Base-by-base conservation (phyloP, 345 rosid genomes). In the Populus simonii region DNA sequence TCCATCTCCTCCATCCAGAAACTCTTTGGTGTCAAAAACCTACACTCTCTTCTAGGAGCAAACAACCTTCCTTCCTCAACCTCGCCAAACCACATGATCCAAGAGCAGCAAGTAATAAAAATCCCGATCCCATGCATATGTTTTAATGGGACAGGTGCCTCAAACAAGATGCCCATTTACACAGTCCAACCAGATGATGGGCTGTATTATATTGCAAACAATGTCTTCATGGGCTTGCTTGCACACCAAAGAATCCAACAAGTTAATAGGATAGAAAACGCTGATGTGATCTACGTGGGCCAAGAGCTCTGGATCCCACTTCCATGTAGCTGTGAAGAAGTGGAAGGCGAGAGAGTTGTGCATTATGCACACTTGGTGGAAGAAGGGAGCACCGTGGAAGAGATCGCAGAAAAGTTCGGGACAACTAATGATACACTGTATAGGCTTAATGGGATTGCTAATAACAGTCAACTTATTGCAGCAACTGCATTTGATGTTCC, bases 71-170 rank as follows among this genome's bases (percentile, higher is more conserved):
- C 87, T 17, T 82, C 67, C 72, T 62, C 84, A 55, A 87, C 92
- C n/a, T 12, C 45, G 20, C 76, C 80, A 49, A 63, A 76, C 72
- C 77, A 85, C 66, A 72, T 82, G 79, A 29, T 90, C 61, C 65
- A 68, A 22, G 73, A 70, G 5, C 5, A 13, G 29, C 29, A 43
- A 38, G 11, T 38, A 12, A 18, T 82, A 73, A 70, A 43, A 49
- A 72, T 92, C 80, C 94, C 94, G 55, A 81, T 92, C 87, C 80
- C 89, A 36, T 92, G 97, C 78, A 29, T 65, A 35, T 92, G 97
- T 85, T 83, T 82, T 29, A 86, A 87, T 79, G 86, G 86, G 80
- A 85, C 87, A 33, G 95, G 94, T 1, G 76, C 76, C 27, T 89
- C 97, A 29, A 61, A 67, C 83, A 59, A 61, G 29, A 63, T 71